Evolutionary conservation across 768 basidiomycete genomes (phyloP), one percentile per base, ranked within the genome.

Genomic region (Baorangia bicolor): DNA sequence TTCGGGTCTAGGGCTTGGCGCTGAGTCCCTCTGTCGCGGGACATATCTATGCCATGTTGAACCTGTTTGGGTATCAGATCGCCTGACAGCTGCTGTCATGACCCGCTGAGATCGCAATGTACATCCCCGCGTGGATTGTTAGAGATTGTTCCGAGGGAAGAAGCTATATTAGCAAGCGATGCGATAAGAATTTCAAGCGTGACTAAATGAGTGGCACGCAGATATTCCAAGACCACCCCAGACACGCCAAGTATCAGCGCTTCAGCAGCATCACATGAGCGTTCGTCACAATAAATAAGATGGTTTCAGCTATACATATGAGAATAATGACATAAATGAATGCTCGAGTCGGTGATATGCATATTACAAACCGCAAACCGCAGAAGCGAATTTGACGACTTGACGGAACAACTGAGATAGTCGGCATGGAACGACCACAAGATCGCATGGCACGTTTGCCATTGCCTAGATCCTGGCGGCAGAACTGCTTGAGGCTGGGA

Each of bases 321-420:
- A 34, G 25, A 28, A 49, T 45, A 34, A 50, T 41, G 44, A 64
- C 54, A 52, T 54, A 51, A 25, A 27, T 61, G 45, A 50, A 54
- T 56, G 34, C 53, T 56, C 2, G 31, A 40, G 47, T 58, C 40
- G 44, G 49, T 49, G 38, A 31, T 23, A 42, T 59, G 47, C 62
- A 49, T 53, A 56, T 51, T 48, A 52, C 30, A 40, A 47, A 25
- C 21, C 16, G 16, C 42, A 39, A 55, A 37, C 43, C 47, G 37
- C 51, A 55, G 48, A 44, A 47, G 46, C 48, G 51, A 54, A 52
- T 27, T 27, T 28, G 28, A 55, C 18, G 39, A 41, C 23, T 41
- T 18, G 42, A 42, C 33, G 40, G 28, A 45, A 45, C 41, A 31
- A 35, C 16, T 35, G 20, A 42, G 42, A 40, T 47, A 33, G 42